phyloP scores from a whole-genome alignment of 1,284 basidiomycete genomes.

The Malassezia restricta region DNA sequence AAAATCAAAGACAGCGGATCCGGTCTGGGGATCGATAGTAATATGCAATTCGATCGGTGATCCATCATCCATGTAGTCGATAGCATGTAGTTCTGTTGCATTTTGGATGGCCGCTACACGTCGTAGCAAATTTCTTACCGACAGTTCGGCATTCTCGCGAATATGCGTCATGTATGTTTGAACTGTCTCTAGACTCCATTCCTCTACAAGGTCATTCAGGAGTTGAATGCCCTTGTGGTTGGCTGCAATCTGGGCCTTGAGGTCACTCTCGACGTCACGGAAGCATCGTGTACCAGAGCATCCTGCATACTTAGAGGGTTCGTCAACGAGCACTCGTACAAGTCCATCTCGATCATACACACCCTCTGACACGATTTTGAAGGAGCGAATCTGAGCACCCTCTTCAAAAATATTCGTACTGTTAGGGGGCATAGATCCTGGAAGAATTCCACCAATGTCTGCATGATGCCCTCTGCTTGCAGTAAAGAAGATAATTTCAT shows the following conservation, averaged over 20 bases:
- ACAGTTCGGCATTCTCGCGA: slow-evolving; percentile 74
- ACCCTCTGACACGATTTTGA: slow-evolving; percentile 80
- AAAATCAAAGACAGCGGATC: slow-evolving; percentile 81
- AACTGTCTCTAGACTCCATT: slow-evolving; percentile 74
- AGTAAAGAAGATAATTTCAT: slow-evolving; percentile 77
- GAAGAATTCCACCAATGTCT: slow-evolving; percentile 57
- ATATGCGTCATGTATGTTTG: slow-evolving; percentile 55
- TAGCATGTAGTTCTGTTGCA: slow-evolving; percentile 57
- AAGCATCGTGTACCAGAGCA: slow-evolving; percentile 49
- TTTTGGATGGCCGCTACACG: slow-evolving; percentile 59
- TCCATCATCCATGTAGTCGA: slow-evolving; percentile 51
- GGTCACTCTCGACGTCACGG: slow-evolving; percentile 75
- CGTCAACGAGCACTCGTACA: slow-evolving; percentile 67
- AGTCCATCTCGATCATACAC: slow-evolving; percentile 66
- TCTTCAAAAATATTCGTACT: slow-evolving; percentile 82
- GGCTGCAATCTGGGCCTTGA: slow-evolving; percentile 91
- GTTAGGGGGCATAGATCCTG: slow-evolving; percentile 83
- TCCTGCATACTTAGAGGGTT: slow-evolving; percentile 61
- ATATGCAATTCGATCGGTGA: slow-evolving; percentile 64
- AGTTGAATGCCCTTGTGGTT: slow-evolving; percentile 69
- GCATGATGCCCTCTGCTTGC: slow-evolving; percentile 72
- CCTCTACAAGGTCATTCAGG: slow-evolving; percentile 58
- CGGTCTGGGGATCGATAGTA: slow-evolving; percentile 62
- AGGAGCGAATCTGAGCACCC: slow-evolving; percentile 78
- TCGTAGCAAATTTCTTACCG: slow-evolving; percentile 69